Evolutionary conservation across 1,139 yeast species (phyloP), one percentile per base, ranked within the genome.

Genomic region (Saccharomyces hybrid): DNA sequence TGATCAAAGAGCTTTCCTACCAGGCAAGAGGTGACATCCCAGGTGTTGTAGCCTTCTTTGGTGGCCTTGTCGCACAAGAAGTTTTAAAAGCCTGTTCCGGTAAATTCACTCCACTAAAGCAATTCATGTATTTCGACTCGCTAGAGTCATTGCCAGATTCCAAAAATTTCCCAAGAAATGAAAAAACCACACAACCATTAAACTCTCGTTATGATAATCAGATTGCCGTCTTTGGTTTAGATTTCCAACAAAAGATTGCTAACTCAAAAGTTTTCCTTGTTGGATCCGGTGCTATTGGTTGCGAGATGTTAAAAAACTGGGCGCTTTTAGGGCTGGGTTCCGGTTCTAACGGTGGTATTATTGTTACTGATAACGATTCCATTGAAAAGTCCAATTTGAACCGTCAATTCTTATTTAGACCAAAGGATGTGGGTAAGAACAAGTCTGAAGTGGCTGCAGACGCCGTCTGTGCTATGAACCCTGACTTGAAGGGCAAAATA

Each of bases 261-360:
- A 88, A 91, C 71, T 75, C 88, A 61, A 86, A 81, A 67, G 89
- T 91, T 4, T 93, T 93, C 71, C 77, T 93, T 61, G 99, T 93
- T 47, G 99, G 99, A 52, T 83, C 98, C 2, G 99, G 99, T 69
- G 99, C 99, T 44, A 93, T 93, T 77, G 99, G 99, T 50, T 93
- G 99, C 75, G 99, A 93, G 75, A 93, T 95, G 95, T 78, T 93
- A 67, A 93, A 93, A 74, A 91, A 90, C 69, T 93, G 98, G 98
- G 97, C 99, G 7, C 80, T 93, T 81, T 80, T 91, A 83, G 99
- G 99, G 51, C 76, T 93, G 55, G 98, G 96, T 34, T 78, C 95
- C 27, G 98, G 99, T 34, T 88, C 93, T 42, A 72, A 86, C 2
- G 99, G 99, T 66, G 79, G 82, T 63, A 88, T 93, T 59, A 73